Evolutionary conservation across 2,329 filamentous ascomycete species (phyloP), one percentile per base, ranked within the genome.

Genomic region (Nigrospora oryzae): DNA sequence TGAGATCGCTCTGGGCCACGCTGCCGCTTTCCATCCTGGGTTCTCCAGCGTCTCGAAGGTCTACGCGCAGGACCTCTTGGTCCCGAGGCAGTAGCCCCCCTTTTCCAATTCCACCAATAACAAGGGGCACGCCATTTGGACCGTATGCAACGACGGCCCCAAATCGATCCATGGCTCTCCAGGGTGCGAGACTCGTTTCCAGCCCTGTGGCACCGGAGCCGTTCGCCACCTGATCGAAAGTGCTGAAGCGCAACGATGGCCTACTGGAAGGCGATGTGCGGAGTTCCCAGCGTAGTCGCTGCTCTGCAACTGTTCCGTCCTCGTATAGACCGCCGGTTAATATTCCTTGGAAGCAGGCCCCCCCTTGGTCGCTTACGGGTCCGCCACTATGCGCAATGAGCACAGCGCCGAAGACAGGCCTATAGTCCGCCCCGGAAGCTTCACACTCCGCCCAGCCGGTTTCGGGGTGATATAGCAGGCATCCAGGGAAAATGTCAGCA

Each of bases 301-400:
- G 77, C 36, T 74, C 66, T 16, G 79, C 64, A 13, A 94, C 68
- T 10, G 73, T 68, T 3, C 84, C 86, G 57, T 83, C 73, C 35
- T 65, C 64, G 17, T 73, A 70, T 56, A 94, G 83, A 0, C 90
- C 90, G 15, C 89, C 89, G 15, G 79, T 69, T 2, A 93, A 53
- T 2, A 91, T 61, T 1, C 89, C 89, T 37, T 62, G 54, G 45
- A 73, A 73, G 5, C 50, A 56, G 37, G 61, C 48, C 38, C 42
- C 49, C 51, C 11, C 49, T 1, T 30, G 38, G 46, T 44, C 33
- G 12, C 54, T 44, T 23, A 48, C 16, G 53, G 61, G 58, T 57
- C 43, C 49, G 39, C 48, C 46, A 11, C 46, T 44, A 4, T 56
- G 58, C 28, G 60, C 59, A 34, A 64, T 50, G 2, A 75, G 53